Conservation (phyloP, 805 yeast genomes). For the Candida caryicola region DNA sequence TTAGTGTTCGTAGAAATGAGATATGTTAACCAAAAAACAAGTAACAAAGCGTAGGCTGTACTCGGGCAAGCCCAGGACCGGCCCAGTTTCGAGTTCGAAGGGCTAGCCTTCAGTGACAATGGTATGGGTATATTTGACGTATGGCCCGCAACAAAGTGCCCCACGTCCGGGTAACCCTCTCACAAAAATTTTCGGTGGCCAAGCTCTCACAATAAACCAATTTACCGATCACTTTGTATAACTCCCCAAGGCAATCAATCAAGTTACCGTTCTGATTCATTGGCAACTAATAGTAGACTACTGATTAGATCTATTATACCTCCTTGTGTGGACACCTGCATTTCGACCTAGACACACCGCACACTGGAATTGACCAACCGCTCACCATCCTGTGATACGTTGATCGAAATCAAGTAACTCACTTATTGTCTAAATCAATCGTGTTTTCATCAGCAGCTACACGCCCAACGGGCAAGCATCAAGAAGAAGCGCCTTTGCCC, state of each 20-base stretch:
- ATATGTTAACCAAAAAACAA: no score
- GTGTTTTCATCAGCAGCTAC: constrained; percentile 32
- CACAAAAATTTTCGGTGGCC: constrained; percentile 14
- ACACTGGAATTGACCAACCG: not conserved
- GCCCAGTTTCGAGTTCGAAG: no score
- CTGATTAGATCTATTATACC: constrained; percentile 38
- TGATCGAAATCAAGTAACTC: not conserved
- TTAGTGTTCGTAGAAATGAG: no score
- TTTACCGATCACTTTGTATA: no score
- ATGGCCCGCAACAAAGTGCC: no score
- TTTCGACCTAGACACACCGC: not conserved
- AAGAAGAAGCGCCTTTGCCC: constrained; percentile 11
- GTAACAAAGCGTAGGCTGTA: no score
- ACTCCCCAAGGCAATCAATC: no score
- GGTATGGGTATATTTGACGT: no score
- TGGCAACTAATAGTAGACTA: constrained; percentile 37
- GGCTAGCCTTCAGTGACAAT: no score
- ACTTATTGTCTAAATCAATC: constrained; percentile 13
- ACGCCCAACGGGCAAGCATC: constrained; percentile 41
- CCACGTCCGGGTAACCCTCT: constrained; percentile 16
- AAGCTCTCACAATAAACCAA: no score
- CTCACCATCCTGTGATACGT: not conserved
- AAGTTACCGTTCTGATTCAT: no score
- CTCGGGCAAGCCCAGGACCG: no score
- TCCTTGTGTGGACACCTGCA: not conserved